Evolutionary conservation across 495 filamentous ascomycete genomes (phyloP).

Genomic region (Podospora tetraspora): DNA sequence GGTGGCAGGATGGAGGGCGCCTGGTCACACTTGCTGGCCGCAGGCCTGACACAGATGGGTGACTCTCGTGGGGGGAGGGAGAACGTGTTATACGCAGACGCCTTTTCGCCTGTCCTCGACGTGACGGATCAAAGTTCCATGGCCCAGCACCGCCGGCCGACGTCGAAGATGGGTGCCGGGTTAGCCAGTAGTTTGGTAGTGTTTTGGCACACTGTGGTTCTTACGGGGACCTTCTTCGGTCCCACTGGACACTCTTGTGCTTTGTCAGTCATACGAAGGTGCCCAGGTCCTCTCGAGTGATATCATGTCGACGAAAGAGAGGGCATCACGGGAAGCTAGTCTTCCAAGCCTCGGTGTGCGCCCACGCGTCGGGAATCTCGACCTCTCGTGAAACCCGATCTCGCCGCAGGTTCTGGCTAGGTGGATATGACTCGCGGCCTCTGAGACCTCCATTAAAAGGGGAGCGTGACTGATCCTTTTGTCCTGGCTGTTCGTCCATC

Average conservation of each 20-base stretch:
- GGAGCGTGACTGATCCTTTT: neutral
- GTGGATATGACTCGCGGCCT: neutral
- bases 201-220: constrained; percentile 8
- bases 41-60: neutral
- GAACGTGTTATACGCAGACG: neutral
- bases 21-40: neutral
- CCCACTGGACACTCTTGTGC: neutral
- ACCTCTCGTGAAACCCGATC: neutral
- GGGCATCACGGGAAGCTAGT: neutral
- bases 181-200: neutral
- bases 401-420: neutral
- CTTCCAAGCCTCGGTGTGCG: neutral
- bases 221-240: neutral
- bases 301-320: neutral
- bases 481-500: neutral
- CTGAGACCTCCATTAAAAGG: neutral
- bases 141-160: neutral
- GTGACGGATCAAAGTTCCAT: neutral
- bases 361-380: neutral
- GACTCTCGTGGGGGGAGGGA: neutral
- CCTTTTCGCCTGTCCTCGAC: neutral
- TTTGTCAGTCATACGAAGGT: neutral
- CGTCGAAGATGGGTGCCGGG: neutral
- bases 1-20: neutral
- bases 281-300: neutral